A percentile compares a stretch with the other conserved stretches of the same genome.
phyloP scores from a whole-genome alignment of 345 rosid genomes.

The Rhodamnia rubescens region DNA sequence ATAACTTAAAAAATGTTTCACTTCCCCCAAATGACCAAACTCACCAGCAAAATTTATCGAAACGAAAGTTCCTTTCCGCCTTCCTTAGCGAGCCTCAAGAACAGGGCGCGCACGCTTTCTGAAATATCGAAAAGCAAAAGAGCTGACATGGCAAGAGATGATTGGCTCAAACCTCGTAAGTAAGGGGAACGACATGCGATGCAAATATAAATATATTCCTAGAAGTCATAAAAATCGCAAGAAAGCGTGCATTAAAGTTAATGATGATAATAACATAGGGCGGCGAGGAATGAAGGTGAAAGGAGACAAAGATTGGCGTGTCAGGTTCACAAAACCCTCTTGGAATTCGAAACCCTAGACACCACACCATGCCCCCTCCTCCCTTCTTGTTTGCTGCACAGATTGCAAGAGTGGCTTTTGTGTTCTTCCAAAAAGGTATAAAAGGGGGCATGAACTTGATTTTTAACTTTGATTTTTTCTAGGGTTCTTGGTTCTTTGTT shows the following conservation, averaged over 20 bases:
- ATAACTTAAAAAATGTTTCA: neutral
- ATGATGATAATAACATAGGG: neutral
- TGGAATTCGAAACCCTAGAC: neutral
- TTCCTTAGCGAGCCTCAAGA: neutral
- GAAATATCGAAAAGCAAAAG: neutral
- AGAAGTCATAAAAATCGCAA: neutral
- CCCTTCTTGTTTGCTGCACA: neutral
- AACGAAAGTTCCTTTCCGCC: neutral
- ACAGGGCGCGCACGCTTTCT: neutral
- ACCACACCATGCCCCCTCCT: neutral
- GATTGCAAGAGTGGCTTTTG: neutral
- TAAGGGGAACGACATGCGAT: neutral
- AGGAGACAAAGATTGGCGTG: conserved; percentile 5
- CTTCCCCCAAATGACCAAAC: neutral
- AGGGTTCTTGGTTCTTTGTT: neutral
- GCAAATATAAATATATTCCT: neutral
- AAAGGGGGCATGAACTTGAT: neutral
- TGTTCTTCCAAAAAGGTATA: neutral
- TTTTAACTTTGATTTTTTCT: neutral
- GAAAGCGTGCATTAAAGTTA: conserved; percentile 5
- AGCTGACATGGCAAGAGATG: neutral
- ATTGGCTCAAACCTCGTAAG: neutral
- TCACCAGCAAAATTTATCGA: too few species aligned
- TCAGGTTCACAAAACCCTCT: neutral
- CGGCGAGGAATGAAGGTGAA: neutral